phyloP scores from a whole-genome alignment of 495 filamentous ascomycete species.

The Talaromyces thailandensis region DNA sequence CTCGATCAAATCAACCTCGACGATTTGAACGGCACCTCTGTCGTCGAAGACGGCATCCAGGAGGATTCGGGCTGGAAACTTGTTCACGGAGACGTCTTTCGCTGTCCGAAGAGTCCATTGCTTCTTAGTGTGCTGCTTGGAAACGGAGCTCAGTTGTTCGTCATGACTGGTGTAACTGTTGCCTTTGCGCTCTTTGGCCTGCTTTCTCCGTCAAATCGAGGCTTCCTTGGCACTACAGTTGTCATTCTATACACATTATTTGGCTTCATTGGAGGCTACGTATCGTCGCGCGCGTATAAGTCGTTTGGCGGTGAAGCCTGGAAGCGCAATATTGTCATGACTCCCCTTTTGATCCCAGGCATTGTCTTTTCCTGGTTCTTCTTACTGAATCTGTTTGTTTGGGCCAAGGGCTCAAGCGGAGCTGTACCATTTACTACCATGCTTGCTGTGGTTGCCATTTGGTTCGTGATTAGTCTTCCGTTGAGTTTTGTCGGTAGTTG shows the following conservation, averaged over 20 bases:
- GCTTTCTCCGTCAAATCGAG: conserved; percentile 88
- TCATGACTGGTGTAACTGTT: conserved; percentile 94
- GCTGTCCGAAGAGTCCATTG: conserved; percentile 72
- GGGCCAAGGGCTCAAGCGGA: conserved; percentile 81
- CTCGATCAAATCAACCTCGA: conserved; percentile 81
- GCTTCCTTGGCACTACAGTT: conserved; percentile 84
- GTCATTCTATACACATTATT: conserved; percentile 88
- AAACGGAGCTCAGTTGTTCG: conserved; percentile 91
- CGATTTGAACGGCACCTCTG: conserved; percentile 66
- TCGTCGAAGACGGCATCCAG: conserved; percentile 84
- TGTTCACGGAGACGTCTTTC: conserved; percentile 95
- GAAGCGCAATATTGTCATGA: conserved; percentile 88
- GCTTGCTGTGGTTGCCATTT: conserved; percentile 85
- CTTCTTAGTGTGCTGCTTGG: conserved; percentile 82
- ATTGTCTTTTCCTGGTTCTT: conserved; percentile 88
- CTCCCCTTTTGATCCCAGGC: conserved; percentile 75
- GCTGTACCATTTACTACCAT: conserved; percentile 96
- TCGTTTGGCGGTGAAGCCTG: conserved; percentile 82
- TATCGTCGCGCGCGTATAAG: conserved; percentile 85
- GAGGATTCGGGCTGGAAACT: conserved; percentile 99
- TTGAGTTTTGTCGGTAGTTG: conserved; percentile 85
- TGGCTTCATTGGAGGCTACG: conserved; percentile 87
- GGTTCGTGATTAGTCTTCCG: conserved; percentile 93
- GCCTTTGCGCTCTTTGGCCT: conserved; percentile 89
- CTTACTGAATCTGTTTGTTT: conserved; percentile 90